Evolutionary conservation across 2,329 filamentous ascomycete genomes (phyloP), one percentile per base, ranked within the genome.

Genomic region (Leptodontidium sp.): DNA sequence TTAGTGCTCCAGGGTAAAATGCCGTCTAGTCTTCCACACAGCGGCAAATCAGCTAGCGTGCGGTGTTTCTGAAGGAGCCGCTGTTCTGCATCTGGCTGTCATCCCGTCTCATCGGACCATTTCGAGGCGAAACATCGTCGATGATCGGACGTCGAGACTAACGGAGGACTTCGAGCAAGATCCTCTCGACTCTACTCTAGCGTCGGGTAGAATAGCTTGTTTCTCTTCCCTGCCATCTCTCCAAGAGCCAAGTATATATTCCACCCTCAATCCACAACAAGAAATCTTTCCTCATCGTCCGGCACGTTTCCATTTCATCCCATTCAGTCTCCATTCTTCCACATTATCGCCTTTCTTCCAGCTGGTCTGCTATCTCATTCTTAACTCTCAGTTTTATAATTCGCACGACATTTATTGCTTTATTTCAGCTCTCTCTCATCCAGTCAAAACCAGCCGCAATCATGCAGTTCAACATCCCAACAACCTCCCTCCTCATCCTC

Each of bases 401-500:
- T 8, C 5, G 1, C 45, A 17, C 14, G 45, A 21, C 11, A 47
- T 21, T 47, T 47, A 14, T 45, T 17, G 9, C 11, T 17, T 45
- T 14, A 6, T 45, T 45, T 45, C 43, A 45, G 11, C 43, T 45
- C 11, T 45, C 43, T 17, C 43, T 49, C 14, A n/a, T 49, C 45
- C 14, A 5, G 6, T 21, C 47, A 59, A 59, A 12, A n/a, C 2
- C 26, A 40, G 12, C 21, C n/a, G 40, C 64, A 38, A 65, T 29
- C 21, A 65, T 65, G 64, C 64, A 65, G 26, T 55, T 65, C 53
- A 65, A 57, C n/a, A 43, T 65, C 14, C 55, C 43, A 52, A 50
- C 53, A 5, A 35, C 64, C 4, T 65, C 64, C n/a, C 24, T 65
- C 17, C 55, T 65, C 29, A n/a, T 65, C 45, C 43, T 65, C 29